Base-by-base conservation (phyloP, 208 protist genomes). In the Crithidia mellificae region DNA sequence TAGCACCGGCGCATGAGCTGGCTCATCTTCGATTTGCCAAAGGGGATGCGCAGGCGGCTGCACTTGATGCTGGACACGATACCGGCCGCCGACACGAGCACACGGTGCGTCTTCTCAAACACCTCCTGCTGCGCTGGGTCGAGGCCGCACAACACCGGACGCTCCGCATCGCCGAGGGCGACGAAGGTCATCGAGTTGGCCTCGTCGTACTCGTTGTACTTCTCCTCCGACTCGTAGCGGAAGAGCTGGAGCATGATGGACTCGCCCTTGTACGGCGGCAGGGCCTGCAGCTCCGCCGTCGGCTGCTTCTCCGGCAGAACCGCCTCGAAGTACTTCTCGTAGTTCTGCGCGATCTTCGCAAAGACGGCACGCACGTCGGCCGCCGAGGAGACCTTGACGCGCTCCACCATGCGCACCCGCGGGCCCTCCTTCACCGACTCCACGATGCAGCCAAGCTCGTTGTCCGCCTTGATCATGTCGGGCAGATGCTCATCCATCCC, bases 51-150 rank as follows among this genome's bases (percentile, higher is more conserved):
- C 61, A 96, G 79, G 19, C 91, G 88, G 72, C 74, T 96, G 79
- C 91, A 95, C 63, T 91, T 88, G 80, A 96, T 96, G 72, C 88
- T 91, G 6, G 88, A 92, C 9, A 97, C 76, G 56, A 97, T 92
- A 44, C 88, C 88, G 20, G 82, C 80, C 0, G 88, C 88, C 14
- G 91, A 93, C 12, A 82, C 43, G 1, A 96, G 72, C n/a, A 81
- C 74, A 32, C 88, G 77, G 62, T 94, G 90, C 15, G 84, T 81
- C 72, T 88, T 87, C 74, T 96, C 89, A 57, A 90, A 96, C 38
- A 71, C 44, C 20, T 59, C 76, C 57, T 92, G 80, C 62, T 91
- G 75, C 4, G 72, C 38, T 14, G 69, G 63, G 71, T 97, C 88
- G 59, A 95, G 77, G 30, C 91, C 93, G 63, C 89, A 96, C 34